These are phyloP conservation scores for Wickerhamomyces canadensis DNA, from an alignment of 805 yeast species.

Conservation along the genomic window DNA sequence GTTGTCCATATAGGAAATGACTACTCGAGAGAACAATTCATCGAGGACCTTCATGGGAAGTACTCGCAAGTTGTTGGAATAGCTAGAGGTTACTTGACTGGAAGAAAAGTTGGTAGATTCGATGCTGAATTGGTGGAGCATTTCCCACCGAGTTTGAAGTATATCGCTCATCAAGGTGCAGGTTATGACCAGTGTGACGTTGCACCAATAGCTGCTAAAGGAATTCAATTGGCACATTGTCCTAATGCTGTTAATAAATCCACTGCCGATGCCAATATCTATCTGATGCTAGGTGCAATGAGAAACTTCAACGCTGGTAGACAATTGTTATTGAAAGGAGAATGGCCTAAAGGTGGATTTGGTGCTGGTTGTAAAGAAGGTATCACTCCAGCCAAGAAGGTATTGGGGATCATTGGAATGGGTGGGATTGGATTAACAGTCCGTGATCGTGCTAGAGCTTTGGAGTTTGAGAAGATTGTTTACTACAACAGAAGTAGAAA, in stretches of 20 bases:
- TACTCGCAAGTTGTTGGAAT: too few relatives aligned
- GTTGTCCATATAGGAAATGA: too few relatives aligned
- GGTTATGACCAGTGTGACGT: slow-evolving; percentile 36
- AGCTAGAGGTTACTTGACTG: too few relatives aligned
- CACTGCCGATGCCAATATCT: slow-evolving; percentile 35
- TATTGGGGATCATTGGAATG: slow-evolving; percentile 41
- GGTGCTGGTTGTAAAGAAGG: too few relatives aligned
- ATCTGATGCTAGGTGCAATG: slow-evolving; percentile 28
- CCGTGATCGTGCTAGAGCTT: slow-evolving; percentile 35
- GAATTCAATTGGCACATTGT: slow-evolving; percentile 33
- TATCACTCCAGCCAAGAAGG: slow-evolving; percentile 34
- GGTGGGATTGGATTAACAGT: slow-evolving; percentile 43
- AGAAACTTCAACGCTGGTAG: slow-evolving; percentile 28
- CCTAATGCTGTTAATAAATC: slow-evolving; percentile 35
- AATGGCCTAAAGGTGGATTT: too few relatives aligned
- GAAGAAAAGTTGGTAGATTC: too few relatives aligned
- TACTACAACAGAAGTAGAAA: slow-evolving; percentile 36
- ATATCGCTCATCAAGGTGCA: slow-evolving; percentile 35
- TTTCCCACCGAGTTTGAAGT: slow-evolving; percentile 32
- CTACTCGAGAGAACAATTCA: too few relatives aligned
- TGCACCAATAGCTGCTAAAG: slow-evolving; percentile 28
- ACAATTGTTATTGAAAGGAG: slow-evolving; percentile 27
- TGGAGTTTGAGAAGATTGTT: slow-evolving; percentile 39
- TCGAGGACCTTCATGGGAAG: too few relatives aligned
- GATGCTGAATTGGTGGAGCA: too few relatives aligned